phyloP scores from a whole-genome alignment of 148 eudicot species.

The Amaranthus cruentus region DNA sequence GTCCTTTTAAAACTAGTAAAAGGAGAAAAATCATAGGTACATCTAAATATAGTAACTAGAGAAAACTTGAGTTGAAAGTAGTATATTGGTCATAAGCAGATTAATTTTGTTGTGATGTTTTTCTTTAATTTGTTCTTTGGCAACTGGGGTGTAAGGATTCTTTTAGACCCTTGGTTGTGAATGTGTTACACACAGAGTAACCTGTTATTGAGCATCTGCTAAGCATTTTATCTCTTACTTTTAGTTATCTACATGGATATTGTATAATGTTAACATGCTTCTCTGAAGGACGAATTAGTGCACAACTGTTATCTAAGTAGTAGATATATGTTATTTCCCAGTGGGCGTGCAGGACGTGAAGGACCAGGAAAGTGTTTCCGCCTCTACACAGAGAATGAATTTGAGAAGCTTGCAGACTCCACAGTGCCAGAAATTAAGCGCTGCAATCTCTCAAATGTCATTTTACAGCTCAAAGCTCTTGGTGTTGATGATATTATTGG shows the following conservation, averaged over 20 bases:
- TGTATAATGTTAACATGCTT: background rate
- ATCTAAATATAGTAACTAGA: too few relatives aligned
- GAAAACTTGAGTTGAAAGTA: too few relatives aligned
- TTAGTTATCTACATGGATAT: too few relatives aligned
- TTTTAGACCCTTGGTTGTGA: background rate
- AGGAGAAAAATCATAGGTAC: too few relatives aligned
- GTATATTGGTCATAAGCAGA: too few relatives aligned
- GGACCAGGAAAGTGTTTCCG: slow-evolving; percentile 97
- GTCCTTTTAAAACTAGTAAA: too few relatives aligned
- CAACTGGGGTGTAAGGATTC: background rate
- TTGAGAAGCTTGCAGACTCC: slow-evolving; percentile 73
- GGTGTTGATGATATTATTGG: slow-evolving; percentile 82
- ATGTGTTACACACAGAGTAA: background rate
- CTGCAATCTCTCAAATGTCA: slow-evolving; percentile 75
- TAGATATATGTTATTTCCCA: slow-evolving; percentile 20
- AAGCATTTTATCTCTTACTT: too few relatives aligned
- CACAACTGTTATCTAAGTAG: slow-evolving; percentile 1
- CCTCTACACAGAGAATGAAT: slow-evolving; percentile 75
- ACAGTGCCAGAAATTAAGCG: slow-evolving; percentile 89
- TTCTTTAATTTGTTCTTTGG: background rate
- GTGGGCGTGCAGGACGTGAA: slow-evolving; percentile 99
- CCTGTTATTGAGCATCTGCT: background rate
- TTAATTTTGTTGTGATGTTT: background rate
- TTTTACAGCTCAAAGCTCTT: slow-evolving; percentile 90
- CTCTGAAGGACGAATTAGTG: background rate